A percentile compares a stretch with the other conserved stretches of the same genome.
These are phyloP conservation scores for Actinomucor elegans DNA, from an alignment of 371 early-diverging fungal species.

Conservation along the genomic window DNA sequence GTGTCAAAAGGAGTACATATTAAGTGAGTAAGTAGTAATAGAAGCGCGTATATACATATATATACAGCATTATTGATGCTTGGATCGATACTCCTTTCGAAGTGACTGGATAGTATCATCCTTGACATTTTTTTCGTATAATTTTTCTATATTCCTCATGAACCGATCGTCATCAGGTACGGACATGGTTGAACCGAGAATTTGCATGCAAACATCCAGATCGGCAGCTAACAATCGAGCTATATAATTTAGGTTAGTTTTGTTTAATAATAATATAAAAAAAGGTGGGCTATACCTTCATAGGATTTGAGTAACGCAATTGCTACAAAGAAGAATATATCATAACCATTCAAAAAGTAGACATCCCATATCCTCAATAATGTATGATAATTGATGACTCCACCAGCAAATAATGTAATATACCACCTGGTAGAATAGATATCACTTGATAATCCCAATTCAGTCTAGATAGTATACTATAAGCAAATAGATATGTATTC, in stretches of 20 bases:
- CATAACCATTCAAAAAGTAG: conserved; percentile 57
- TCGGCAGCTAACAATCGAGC: conserved; percentile 40
- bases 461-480: conserved; percentile 23
- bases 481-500: not conserved
- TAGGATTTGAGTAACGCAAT: conserved; percentile 52
- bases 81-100: conserved; percentile 19
- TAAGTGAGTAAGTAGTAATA: too few species aligned
- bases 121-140: conserved; percentile 30
- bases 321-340: conserved; percentile 60
- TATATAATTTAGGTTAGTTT: conserved; percentile 7
- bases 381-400: conserved; percentile 58
- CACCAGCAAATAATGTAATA: conserved; percentile 62
- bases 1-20: too few species aligned
- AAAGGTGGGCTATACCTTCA: conserved; percentile 45
- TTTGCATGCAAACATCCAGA: conserved; percentile 54
- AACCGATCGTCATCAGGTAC: conserved; percentile 55
- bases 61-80: too few species aligned
- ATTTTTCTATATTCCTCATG: conserved; percentile 39
- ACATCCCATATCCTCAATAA: conserved; percentile 65
- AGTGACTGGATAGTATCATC: conserved; percentile 7
- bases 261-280: not conserved
- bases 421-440: conserved; percentile 68
- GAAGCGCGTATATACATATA: too few species aligned
- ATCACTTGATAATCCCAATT: conserved; percentile 48
- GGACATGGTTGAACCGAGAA: conserved; percentile 51